Percentiles rank a stretch among this genome's conserved stretches.
phyloP scores from a whole-genome alignment of 2,329 filamentous ascomycete genomes.

The Aureobasidium leucospermi region DNA sequence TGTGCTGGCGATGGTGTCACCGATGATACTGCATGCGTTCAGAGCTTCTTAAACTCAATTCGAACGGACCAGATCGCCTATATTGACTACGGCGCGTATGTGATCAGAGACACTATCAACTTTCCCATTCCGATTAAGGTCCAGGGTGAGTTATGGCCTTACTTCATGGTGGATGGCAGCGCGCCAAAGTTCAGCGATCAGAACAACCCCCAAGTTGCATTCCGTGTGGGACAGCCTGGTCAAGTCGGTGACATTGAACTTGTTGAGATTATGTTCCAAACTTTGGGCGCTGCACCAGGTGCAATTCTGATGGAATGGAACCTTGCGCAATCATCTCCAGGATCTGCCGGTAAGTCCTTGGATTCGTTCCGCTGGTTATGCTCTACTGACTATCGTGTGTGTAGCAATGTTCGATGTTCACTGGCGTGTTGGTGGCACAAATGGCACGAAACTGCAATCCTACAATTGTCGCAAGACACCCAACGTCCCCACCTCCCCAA shows the following conservation, averaged over 20 bases:
- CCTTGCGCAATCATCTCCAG: slow-evolving; percentile 40
- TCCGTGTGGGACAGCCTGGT: slow-evolving; percentile 59
- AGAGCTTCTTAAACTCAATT: slow-evolving; percentile 58
- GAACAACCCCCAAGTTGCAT: slow-evolving; percentile 53
- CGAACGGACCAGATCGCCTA: slow-evolving; percentile 49
- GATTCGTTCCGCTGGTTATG: not conserved
- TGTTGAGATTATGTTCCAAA: slow-evolving; percentile 65
- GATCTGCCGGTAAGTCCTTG: slow-evolving; percentile 31
- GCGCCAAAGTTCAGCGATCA: slow-evolving; percentile 38
- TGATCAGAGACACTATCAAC: slow-evolving; percentile 47
- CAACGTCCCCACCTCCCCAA: slow-evolving; percentile 41
- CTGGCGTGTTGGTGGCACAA: slow-evolving; percentile 45
- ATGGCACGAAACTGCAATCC: slow-evolving; percentile 59
- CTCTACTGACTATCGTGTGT: not conserved
- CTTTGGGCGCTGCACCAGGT: slow-evolving; percentile 58
- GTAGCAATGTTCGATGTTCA: slow-evolving; percentile 53
- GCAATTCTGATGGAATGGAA: slow-evolving; percentile 70
- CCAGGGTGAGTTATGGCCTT: slow-evolving; percentile 75
- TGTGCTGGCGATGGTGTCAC: slow-evolving; percentile 75
- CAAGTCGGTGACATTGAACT: slow-evolving; percentile 61
- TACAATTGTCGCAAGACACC: slow-evolving; percentile 72
- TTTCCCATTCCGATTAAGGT: slow-evolving; percentile 66
- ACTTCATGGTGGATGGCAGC: slow-evolving; percentile 69
- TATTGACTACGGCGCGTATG: slow-evolving; percentile 52
- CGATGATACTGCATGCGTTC: slow-evolving; percentile 79